Conservation (phyloP, 805 yeast genomes). For the Suhomyces prunicola region DNA sequence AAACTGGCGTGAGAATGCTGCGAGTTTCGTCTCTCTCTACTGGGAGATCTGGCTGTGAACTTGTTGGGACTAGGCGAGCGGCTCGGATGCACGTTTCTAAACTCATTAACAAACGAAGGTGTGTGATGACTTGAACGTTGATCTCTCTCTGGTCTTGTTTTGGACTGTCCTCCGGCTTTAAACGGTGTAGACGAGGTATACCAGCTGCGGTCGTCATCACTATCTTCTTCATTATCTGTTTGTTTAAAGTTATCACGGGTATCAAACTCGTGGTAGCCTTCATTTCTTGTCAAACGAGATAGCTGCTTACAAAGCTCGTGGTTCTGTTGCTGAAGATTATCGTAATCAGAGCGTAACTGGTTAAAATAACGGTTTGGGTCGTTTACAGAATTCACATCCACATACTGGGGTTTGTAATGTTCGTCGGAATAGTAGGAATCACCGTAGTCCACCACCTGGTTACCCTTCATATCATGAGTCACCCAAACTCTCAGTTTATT, state of each 20-base stretch:
- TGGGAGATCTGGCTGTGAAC: background rate
- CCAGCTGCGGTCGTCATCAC: constrained; percentile 5
- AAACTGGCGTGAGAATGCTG: background rate
- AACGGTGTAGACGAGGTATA: constrained; percentile 10
- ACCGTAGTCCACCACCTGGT: constrained; percentile 18
- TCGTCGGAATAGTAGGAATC: constrained; percentile 5
- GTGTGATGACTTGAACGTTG: background rate
- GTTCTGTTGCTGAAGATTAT: constrained; percentile 8
- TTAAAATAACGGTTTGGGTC: constrained; percentile 11
- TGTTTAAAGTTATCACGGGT: constrained; percentile 1
- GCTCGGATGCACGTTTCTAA: background rate
- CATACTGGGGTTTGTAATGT: constrained; percentile 2
- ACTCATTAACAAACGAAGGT: background rate
- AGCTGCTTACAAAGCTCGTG: constrained; percentile 9
- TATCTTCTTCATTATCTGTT: constrained; percentile 4
- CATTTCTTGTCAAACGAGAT: constrained; percentile 1
- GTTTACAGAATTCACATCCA: constrained; percentile 4
- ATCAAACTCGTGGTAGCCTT: constrained; percentile 1
- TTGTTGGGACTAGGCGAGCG: constrained; percentile 5
- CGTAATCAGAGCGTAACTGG: constrained; percentile 10
- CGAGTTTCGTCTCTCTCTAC: background rate
- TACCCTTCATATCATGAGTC: constrained; percentile 49
- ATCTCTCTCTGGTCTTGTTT: background rate
- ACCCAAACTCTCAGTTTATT: constrained; percentile 44
- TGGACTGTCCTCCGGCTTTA: background rate